Evolutionary conservation across 768 basidiomycete genomes (phyloP).

Genomic region (Naganishia antarctica): DNA sequence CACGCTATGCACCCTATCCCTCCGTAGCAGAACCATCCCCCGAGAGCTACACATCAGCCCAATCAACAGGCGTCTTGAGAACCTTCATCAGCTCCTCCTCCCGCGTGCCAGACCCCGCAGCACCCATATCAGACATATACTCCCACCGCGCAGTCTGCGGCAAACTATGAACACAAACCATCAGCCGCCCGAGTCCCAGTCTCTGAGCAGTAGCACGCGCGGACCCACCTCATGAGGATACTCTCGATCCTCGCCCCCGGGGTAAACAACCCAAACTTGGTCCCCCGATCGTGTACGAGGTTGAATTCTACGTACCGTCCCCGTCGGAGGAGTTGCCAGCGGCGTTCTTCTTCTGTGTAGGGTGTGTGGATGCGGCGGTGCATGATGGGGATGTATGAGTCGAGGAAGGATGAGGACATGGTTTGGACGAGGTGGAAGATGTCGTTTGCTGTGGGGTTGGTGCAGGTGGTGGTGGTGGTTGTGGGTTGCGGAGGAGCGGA

Average conservation of each 20-base stretch:
- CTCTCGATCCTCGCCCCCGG: slow-evolving; percentile 84
- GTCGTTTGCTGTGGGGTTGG: slow-evolving; percentile 49
- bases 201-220: not conserved
- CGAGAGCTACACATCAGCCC: slow-evolving; percentile 50
- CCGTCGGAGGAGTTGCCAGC: slow-evolving; percentile 88
- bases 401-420: slow-evolving; percentile 75
- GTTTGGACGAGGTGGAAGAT: slow-evolving; percentile 71
- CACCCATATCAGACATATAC: slow-evolving; percentile 73
- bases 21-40: too few relatives aligned
- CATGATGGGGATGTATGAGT: slow-evolving; percentile 85
- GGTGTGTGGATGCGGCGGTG: slow-evolving; percentile 54
- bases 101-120: slow-evolving; percentile 56
- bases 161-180: slow-evolving; percentile 52
- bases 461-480: slow-evolving; percentile 51
- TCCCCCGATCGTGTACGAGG: slow-evolving; percentile 76
- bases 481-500: slow-evolving; percentile 41
- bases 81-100: slow-evolving; percentile 64
- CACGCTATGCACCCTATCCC: too few relatives aligned
- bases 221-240: slow-evolving; percentile 67
- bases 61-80: slow-evolving; percentile 61
- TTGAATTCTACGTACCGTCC: slow-evolving; percentile 96
- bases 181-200: too few relatives aligned
- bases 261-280: slow-evolving; percentile 77
- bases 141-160: slow-evolving; percentile 87
- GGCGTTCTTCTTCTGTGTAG: slow-evolving; percentile 58